Evolutionary conservation across 345 rosid genomes (phyloP).

Genomic region (Citrus hindsii): DNA sequence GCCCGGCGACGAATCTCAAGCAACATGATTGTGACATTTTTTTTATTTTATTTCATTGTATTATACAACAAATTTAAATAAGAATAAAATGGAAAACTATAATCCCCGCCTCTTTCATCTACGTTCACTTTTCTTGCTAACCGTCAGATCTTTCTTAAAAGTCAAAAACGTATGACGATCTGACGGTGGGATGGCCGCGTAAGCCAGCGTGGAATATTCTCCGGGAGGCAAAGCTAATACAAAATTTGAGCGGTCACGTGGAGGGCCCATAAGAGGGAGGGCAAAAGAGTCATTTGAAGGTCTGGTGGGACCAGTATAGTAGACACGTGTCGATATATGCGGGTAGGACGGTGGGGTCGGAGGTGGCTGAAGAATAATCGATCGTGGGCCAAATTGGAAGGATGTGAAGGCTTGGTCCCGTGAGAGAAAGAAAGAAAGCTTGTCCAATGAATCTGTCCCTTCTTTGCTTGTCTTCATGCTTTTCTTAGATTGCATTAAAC

Average conservation of each 20-base stretch:
- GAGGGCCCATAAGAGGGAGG: slow-evolving; percentile 14
- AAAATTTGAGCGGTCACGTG: slow-evolving; percentile 36
- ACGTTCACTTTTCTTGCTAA: neutral
- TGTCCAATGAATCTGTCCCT: slow-evolving; percentile 17
- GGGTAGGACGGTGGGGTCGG: neutral
- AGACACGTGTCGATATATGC: slow-evolving; percentile 6
- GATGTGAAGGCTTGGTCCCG: neutral
- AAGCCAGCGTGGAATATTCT: slow-evolving; percentile 44
- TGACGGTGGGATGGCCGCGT: neutral
- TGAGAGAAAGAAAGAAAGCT: neutral
- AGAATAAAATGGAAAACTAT: too few relatives aligned
- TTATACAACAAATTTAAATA: too few relatives aligned
- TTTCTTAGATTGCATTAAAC: neutral
- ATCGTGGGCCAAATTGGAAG: neutral
- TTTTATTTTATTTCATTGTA: too few relatives aligned
- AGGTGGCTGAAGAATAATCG: slow-evolving; percentile 13
- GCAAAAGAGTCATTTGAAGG: too few relatives aligned
- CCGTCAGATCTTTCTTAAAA: neutral
- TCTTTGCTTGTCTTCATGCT: neutral
- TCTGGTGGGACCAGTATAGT: neutral
- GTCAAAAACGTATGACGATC: neutral
- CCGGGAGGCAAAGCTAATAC: slow-evolving; percentile 7
- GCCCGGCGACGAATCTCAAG: slow-evolving; percentile 61
- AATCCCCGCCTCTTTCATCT: neutral
- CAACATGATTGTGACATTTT: slow-evolving; percentile 21